Conservation (phyloP, 169 alveolate species). For the Perkinsus marinus region DNA sequence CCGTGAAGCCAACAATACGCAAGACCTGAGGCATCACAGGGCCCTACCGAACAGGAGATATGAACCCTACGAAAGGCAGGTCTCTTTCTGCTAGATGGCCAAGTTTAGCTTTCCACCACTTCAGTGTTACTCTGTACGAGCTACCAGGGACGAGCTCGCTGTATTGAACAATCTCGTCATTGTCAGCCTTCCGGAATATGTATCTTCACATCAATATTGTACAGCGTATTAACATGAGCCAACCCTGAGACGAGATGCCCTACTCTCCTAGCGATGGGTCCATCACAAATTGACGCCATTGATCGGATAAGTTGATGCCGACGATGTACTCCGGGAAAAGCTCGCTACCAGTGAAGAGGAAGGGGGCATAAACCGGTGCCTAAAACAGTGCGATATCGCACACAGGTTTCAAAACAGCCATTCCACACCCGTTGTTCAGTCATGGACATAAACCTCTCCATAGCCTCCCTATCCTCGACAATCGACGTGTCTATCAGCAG, state of each 20-base stretch:
- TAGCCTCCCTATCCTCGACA: background rate
- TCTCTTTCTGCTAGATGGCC: background rate
- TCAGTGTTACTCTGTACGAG: background rate
- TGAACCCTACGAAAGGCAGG: background rate
- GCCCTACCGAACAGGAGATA: background rate
- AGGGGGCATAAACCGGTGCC: background rate
- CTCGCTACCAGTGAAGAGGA: background rate
- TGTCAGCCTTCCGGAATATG: background rate
- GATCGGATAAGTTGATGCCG: background rate
- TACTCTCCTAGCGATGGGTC: background rate
- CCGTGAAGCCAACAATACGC: background rate
- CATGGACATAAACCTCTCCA: background rate
- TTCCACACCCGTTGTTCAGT: background rate
- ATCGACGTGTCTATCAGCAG: background rate
- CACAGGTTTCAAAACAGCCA: too few relatives aligned
- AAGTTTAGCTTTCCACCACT: background rate
- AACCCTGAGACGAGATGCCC: background rate
- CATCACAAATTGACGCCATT: background rate
- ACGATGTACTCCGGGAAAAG: background rate
- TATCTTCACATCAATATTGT: background rate
- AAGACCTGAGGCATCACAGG: background rate
- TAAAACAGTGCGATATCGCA: background rate
- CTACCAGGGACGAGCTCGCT: background rate
- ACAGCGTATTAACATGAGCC: background rate
- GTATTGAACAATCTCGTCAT: background rate